Evolutionary conservation across 2,329 filamentous ascomycete species (phyloP).

Genomic region (Boeremia lycopersici): DNA sequence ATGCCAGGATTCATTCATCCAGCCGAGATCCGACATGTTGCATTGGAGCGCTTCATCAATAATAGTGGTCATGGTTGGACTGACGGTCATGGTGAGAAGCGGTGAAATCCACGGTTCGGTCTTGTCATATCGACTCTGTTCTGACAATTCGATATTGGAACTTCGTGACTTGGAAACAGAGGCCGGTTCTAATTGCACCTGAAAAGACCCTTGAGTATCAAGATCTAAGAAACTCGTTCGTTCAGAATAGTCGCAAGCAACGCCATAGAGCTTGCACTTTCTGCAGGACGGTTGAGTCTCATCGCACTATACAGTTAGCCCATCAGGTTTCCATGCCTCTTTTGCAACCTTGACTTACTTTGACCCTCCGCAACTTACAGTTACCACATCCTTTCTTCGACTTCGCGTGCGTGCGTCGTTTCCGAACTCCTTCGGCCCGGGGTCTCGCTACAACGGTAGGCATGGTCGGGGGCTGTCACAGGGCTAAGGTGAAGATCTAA

Average conservation of each 20-base stretch:
- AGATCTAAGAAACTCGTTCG: constrained; percentile 41
- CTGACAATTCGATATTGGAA: neutral
- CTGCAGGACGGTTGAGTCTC: constrained; percentile 57
- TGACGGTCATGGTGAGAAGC: neutral
- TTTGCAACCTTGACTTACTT: constrained; percentile 46
- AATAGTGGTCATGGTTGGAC: neutral
- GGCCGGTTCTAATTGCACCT: constrained; percentile 19
- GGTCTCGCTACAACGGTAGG: constrained; percentile 19
- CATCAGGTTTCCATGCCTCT: neutral
- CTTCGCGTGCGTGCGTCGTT: constrained; percentile 55
- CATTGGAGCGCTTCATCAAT: constrained; percentile 1
- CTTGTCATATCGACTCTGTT: too few species aligned
- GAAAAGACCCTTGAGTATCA: constrained; percentile 36
- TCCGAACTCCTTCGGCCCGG: constrained; percentile 20
- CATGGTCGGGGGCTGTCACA: constrained; percentile 13
- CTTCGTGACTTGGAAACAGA: neutral
- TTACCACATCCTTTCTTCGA: constrained; percentile 62
- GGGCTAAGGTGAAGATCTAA: neutral
- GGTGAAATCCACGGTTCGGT: neutral
- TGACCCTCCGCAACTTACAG: constrained; percentile 61
- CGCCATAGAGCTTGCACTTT: constrained; percentile 56
- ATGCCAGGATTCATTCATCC: constrained; percentile 14
- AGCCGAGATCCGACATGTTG: neutral
- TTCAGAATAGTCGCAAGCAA: constrained; percentile 56
- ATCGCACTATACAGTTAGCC: constrained; percentile 53